Percentiles rank a stretch among this genome's conserved stretches.
These are phyloP conservation scores for Lentinula lateritia DNA, from an alignment of 768 basidiomycete genomes.

Conservation along the genomic window DNA sequence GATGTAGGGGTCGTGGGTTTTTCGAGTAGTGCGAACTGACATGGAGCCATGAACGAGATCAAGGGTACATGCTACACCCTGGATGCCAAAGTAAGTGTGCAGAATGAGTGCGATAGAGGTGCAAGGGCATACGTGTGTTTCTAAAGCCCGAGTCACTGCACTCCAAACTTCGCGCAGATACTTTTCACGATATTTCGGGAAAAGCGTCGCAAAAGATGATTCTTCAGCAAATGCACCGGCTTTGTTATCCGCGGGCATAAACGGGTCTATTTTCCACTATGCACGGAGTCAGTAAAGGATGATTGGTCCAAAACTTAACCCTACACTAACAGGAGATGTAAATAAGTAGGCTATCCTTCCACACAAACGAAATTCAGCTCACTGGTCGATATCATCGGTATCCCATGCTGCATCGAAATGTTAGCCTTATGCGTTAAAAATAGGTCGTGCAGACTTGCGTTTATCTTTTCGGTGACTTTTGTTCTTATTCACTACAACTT, in stretches of 20 bases:
- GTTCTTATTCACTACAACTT: conserved; percentile 64
- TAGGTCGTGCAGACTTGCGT: conserved; percentile 47
- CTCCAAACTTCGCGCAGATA: conserved; percentile 95
- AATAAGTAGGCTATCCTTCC: not conserved
- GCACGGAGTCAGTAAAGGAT: not conserved
- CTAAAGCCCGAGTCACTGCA: conserved; percentile 79
- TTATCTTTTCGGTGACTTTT: conserved; percentile 92
- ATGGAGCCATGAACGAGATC: conserved; percentile 96
- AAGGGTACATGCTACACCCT: conserved; percentile 89
- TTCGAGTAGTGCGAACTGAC: conserved; percentile 95
- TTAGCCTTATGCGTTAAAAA: not conserved
- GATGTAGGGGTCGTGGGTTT: conserved; percentile 95
- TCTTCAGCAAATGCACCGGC: conserved; percentile 87
- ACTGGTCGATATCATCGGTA: conserved; percentile 99
- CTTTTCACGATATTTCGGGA: conserved; percentile 97
- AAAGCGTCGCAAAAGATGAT: conserved; percentile 95
- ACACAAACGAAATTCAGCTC: conserved; percentile 29
- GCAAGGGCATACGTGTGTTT: conserved; percentile 55
- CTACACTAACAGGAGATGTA: conserved; percentile 21
- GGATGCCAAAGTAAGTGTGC: not conserved
- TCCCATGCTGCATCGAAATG: conserved; percentile 78
- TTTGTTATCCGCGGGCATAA: conserved; percentile 69
- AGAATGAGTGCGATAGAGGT: not conserved
- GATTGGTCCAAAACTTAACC: conserved; percentile 27
- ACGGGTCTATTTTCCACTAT: conserved; percentile 88